phyloP scores from a whole-genome alignment of 305 asterid genomes.

The Fraxinus greggii region DNA sequence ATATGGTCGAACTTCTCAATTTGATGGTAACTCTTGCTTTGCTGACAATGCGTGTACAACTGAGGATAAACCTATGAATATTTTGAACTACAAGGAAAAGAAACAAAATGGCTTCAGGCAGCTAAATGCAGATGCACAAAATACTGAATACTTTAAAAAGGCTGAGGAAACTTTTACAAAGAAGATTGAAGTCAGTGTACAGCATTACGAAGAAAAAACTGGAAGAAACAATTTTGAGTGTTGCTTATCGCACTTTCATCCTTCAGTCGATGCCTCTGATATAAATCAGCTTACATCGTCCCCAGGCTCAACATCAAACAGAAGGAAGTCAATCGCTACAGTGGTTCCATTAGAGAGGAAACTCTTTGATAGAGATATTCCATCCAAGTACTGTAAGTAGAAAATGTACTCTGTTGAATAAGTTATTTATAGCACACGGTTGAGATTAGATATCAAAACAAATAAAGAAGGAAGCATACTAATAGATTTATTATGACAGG shows the following conservation, averaged over 20 bases:
- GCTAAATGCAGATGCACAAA: slow-evolving; percentile 5
- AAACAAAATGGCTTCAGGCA: neutral
- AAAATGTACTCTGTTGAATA: neutral
- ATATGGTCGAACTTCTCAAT: slow-evolving; percentile 22
- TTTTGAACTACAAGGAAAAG: slow-evolving; percentile 1
- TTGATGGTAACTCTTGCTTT: slow-evolving; percentile 21
- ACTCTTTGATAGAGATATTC: slow-evolving; percentile 27
- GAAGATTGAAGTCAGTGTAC: slow-evolving; percentile 15
- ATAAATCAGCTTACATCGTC: slow-evolving; percentile 20
- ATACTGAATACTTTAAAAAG: slow-evolving; percentile 8
- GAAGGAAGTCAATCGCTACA: slow-evolving; percentile 30
- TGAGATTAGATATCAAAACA: neutral
- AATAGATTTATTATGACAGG: slow-evolving; percentile 28
- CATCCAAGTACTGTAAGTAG: slow-evolving; percentile 39
- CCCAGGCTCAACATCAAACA: slow-evolving; percentile 26
- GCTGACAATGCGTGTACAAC: slow-evolving; percentile 5
- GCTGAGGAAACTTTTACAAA: slow-evolving; percentile 19
- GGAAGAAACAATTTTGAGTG: slow-evolving; percentile 16
- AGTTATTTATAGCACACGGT: neutral
- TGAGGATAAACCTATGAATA: slow-evolving; percentile 14
- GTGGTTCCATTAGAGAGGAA: slow-evolving; percentile 30
- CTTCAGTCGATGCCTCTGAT: slow-evolving; percentile 15
- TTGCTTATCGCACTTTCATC: slow-evolving; percentile 10
- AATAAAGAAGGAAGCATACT: neutral
- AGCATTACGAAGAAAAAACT: neutral